phyloP scores from a whole-genome alignment of 805 yeast genomes.

The Candida dajiaensis region DNA sequence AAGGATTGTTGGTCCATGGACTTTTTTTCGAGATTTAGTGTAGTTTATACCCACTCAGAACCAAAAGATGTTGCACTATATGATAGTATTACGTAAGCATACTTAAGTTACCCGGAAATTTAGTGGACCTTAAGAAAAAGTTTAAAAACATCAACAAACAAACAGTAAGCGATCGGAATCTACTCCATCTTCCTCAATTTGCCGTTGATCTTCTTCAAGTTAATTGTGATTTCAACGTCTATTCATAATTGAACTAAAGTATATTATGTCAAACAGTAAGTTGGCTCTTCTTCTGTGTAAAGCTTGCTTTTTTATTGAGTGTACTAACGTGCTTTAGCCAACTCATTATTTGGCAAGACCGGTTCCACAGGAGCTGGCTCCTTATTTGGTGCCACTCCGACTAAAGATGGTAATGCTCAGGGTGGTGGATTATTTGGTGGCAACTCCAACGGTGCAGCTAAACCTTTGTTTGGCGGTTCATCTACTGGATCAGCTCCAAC shows the following conservation, averaged over 20 bases:
- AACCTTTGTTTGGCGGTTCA: slow-evolving; percentile 6
- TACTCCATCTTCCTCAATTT: not conserved
- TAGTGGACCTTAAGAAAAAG: not conserved
- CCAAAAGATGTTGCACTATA: too few relatives aligned
- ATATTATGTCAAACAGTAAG: slow-evolving; percentile 1
- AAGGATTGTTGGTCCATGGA: too few relatives aligned
- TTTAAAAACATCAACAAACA: not conserved
- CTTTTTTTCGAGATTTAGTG: too few relatives aligned
- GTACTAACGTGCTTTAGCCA: not conserved
- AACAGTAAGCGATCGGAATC: not conserved
- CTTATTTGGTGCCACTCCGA: slow-evolving; percentile 22
- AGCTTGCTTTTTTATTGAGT: not conserved
- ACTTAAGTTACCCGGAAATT: not conserved
- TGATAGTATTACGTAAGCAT: not conserved
- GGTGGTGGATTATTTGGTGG: slow-evolving; percentile 1
- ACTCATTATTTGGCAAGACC: slow-evolving; percentile 17
- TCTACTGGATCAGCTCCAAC: not conserved
- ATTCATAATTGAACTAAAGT: not conserved
- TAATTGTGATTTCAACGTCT: not conserved
- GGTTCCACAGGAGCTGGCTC: slow-evolving; percentile 19
- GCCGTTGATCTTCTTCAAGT: not conserved
- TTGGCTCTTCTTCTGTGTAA: not conserved
- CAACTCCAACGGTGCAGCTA: slow-evolving; percentile 1
- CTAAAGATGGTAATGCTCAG: slow-evolving; percentile 4
- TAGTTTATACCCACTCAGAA: too few relatives aligned